These are phyloP conservation scores for Wilcoxina mikolae DNA, from an alignment of 495 filamentous ascomycete species.

Conservation along the genomic window DNA sequence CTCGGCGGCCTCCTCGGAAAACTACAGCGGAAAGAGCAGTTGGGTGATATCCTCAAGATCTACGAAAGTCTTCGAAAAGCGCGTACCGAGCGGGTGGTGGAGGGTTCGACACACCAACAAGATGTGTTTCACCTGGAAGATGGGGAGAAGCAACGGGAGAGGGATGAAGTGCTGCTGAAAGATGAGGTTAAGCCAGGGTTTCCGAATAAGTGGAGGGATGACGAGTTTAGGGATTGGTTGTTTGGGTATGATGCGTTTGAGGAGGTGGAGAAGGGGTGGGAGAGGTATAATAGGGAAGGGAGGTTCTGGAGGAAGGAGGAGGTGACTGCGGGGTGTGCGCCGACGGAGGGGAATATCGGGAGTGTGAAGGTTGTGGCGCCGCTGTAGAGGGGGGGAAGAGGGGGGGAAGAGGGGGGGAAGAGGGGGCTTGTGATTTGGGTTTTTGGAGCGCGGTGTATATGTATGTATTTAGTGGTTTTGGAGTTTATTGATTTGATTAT, in stretches of 20 bases:
- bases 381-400: no score
- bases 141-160: conserved; percentile 39
- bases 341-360: background rate
- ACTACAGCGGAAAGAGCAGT: conserved; percentile 30
- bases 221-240: conserved; percentile 43
- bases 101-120: conserved; percentile 39
- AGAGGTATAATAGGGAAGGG: background rate
- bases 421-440: no score
- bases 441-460: no score
- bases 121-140: conserved; percentile 46
- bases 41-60: conserved; percentile 36
- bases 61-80: conserved; percentile 50
- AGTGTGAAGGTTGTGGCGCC: no score
- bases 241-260: conserved; percentile 35
- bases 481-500: no score
- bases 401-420: no score
- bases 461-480: no score
- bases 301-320: conserved; percentile 1
- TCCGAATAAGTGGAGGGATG: conserved; percentile 48
- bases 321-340: background rate
- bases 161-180: conserved; percentile 38
- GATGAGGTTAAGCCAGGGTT: conserved; percentile 37
- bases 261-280: conserved; percentile 2
- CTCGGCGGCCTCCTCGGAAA: conserved; percentile 32
- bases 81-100: conserved; percentile 42